Evolutionary conservation across 2,329 filamentous ascomycete genomes (phyloP).

Genomic region (Kalmusia sp.): DNA sequence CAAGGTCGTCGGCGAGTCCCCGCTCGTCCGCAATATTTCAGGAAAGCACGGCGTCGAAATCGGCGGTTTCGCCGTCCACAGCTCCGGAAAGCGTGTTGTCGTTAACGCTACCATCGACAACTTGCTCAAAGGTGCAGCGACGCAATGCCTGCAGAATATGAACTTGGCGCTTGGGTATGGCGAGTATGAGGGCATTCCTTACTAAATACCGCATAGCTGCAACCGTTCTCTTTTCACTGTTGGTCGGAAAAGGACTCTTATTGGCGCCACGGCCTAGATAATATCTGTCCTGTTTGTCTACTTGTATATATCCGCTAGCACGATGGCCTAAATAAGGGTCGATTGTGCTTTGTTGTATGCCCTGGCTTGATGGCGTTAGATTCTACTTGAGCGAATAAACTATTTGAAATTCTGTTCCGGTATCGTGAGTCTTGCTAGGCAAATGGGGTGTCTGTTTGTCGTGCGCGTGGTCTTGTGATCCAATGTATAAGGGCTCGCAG

Average conservation of each 20-base stretch:
- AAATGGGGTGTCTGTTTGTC: too few relatives aligned
- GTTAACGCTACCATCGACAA: conserved; percentile 95
- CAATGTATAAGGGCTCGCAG: too few relatives aligned
- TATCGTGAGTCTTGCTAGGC: too few relatives aligned
- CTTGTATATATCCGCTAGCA: conserved; percentile 1
- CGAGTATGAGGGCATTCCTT: conserved; percentile 86
- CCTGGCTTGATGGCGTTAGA: neutral
- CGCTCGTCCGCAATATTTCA: conserved; percentile 82
- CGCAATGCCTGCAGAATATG: conserved; percentile 95
- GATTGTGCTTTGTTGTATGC: conserved; percentile 1
- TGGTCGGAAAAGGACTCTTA: neutral
- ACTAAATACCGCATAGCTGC: conserved; percentile 24
- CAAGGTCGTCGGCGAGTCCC: conserved; percentile 88
- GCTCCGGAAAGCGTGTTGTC: conserved; percentile 87
- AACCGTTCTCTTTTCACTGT: neutral
- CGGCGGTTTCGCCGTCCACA: conserved; percentile 93
- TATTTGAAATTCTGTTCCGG: neutral
- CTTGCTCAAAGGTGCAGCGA: conserved; percentile 89
- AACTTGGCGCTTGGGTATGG: conserved; percentile 88
- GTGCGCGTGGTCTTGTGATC: too few relatives aligned
- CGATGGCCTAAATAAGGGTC: neutral
- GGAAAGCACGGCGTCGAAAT: conserved; percentile 91
- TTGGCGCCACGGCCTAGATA: neutral
- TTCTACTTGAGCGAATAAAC: neutral
- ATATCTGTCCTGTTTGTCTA: neutral